phyloP scores from a whole-genome alignment of 2,329 filamentous ascomycete genomes.

The Xenoacremonium recifei region DNA sequence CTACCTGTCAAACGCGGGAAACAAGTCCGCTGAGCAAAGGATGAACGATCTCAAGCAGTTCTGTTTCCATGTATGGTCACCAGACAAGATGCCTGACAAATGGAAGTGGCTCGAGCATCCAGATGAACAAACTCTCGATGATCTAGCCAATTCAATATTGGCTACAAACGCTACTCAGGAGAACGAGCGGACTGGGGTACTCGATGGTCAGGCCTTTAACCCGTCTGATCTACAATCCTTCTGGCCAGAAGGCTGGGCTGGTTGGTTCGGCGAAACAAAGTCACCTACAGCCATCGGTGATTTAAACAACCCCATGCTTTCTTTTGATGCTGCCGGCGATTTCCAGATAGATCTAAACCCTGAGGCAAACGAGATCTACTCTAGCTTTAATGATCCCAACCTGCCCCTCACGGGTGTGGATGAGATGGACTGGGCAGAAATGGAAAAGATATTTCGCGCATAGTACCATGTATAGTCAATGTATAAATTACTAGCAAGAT shows the following conservation, averaged over 20 bases:
- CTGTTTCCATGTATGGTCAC: conserved; percentile 25
- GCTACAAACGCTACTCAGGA: background rate
- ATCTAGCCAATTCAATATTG: too few relatives aligned
- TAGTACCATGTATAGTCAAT: too few relatives aligned
- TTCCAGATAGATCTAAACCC: conserved; percentile 21
- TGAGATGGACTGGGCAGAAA: conserved; percentile 26
- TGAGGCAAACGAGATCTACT: conserved; percentile 26
- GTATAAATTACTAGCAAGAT: too few relatives aligned
- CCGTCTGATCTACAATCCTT: background rate
- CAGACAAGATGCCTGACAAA: conserved; percentile 16
- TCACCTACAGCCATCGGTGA: conserved; percentile 3
- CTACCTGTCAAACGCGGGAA: conserved; percentile 23
- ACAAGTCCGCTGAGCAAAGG: conserved; percentile 21
- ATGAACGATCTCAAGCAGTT: conserved; percentile 26
- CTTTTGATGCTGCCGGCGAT: conserved; percentile 15
- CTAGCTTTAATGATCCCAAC: conserved; percentile 26
- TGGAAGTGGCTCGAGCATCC: conserved; percentile 17
- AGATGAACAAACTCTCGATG: background rate
- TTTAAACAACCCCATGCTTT: conserved; percentile 6
- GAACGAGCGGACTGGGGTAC: background rate
- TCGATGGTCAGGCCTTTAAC: background rate
- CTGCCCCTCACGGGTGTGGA: conserved; percentile 30
- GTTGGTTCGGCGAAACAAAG: background rate
- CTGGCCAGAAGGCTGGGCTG: conserved; percentile 3
- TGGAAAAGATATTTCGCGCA: conserved; percentile 28